Conservation (phyloP, 2,329 filamentous ascomycete species). For the Pezicula radicicola region DNA sequence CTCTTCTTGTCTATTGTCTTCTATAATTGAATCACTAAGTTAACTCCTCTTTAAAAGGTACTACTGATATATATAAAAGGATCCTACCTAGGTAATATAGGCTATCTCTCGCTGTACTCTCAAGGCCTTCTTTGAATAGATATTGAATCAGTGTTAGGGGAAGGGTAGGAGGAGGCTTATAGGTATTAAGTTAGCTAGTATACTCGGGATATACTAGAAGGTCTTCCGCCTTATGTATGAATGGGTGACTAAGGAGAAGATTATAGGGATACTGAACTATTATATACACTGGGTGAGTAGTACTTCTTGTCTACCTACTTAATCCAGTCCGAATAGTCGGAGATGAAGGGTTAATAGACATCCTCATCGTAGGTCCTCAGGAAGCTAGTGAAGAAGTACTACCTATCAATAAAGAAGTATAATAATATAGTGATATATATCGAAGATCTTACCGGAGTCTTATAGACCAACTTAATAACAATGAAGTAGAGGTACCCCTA, state of each 20-base stretch:
- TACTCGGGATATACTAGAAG: constrained; percentile 1
- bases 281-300: constrained; percentile 5
- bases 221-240: too few species aligned
- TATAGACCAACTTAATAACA: too few species aligned
- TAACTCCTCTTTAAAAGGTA: constrained; percentile 2
- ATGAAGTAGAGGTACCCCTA: too few species aligned
- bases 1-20: constrained; percentile 1
- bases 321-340: too few species aligned
- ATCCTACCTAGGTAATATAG: background rate
- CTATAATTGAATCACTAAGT: constrained; percentile 4
- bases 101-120: constrained; percentile 5
- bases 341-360: too few species aligned
- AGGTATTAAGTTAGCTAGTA: background rate
- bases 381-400: too few species aligned
- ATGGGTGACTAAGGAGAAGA: constrained; percentile 2
- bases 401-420: too few species aligned
- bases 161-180: constrained; percentile 5
- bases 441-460: too few species aligned
- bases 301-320: background rate
- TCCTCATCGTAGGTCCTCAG: too few species aligned
- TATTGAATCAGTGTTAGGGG: constrained; percentile 4
- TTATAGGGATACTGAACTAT: constrained; percentile 2
- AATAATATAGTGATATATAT: too few species aligned
- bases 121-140: constrained; percentile 6
- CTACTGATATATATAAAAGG: constrained; percentile 2